These are phyloP conservation scores for Hypoxylon sp. DNA, from an alignment of 2,329 filamentous ascomycete genomes.

Conservation along the genomic window DNA sequence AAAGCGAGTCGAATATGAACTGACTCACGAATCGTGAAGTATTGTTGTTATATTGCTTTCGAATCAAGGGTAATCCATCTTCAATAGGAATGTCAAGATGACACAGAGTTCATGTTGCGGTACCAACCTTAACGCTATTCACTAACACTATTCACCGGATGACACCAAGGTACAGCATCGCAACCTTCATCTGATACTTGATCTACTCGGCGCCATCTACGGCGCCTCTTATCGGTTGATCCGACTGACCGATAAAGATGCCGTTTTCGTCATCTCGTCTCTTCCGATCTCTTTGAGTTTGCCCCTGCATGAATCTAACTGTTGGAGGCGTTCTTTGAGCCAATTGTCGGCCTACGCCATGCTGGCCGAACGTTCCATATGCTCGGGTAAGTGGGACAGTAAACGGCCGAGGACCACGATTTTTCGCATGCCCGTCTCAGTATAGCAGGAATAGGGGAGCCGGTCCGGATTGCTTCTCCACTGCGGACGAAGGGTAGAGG, in stretches of 20 bases:
- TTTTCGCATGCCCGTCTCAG: background rate
- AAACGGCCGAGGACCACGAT: constrained; percentile 3
- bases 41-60: too few relatives aligned
- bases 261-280: constrained; percentile 10
- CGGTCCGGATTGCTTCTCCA: background rate
- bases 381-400: background rate
- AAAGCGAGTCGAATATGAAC: too few relatives aligned
- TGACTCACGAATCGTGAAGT: too few relatives aligned
- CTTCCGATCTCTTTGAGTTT: constrained; percentile 1
- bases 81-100: constrained; percentile 9
- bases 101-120: constrained; percentile 18
- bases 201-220: constrained; percentile 5
- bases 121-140: constrained; percentile 20
- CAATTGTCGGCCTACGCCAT: too few relatives aligned
- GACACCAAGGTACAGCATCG: constrained; percentile 14
- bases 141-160: too few relatives aligned
- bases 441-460: background rate
- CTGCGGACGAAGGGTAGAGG: background rate
- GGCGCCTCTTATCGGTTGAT: constrained; percentile 7
- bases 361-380: background rate
- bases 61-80: background rate
- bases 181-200: constrained; percentile 2
- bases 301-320: background rate
- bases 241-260: background rate
- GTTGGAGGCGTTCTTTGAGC: too few relatives aligned